Percentiles rank a stretch among this genome's conserved stretches.
Conservation (phyloP, 78 protist species). For the Polysphondylium violaceum region DNA sequence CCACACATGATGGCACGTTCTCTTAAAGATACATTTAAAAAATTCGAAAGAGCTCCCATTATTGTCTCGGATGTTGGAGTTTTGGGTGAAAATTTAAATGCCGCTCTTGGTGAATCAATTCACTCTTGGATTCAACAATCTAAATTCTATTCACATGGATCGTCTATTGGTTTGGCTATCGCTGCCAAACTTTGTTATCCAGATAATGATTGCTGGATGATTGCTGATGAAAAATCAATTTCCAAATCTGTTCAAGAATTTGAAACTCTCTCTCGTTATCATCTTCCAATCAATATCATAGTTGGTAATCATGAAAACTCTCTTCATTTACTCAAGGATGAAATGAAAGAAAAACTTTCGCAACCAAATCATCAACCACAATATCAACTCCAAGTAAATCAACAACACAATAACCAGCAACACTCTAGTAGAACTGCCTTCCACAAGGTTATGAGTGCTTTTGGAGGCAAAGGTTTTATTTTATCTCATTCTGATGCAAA, state of each 20-base stretch:
- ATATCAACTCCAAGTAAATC: neutral
- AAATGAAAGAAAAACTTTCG: neutral
- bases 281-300: conserved; percentile 28
- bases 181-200: conserved; percentile 20
- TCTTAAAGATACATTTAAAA: conserved; percentile 7
- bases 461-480: conserved; percentile 22
- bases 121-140: conserved; percentile 10
- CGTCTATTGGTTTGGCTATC: conserved; percentile 18
- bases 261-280: conserved; percentile 19
- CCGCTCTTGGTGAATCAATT: neutral
- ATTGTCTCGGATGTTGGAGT: conserved; percentile 17
- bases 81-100: neutral
- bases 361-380: neutral
- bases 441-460: conserved; percentile 24
- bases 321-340: neutral
- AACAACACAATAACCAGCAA: neutral
- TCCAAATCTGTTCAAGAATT: conserved; percentile 18
- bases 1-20: neutral
- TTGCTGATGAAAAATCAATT: conserved; percentile 1
- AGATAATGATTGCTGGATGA: conserved; percentile 3
- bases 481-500: neutral
- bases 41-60: neutral
- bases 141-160: neutral
- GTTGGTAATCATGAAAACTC: conserved; percentile 20
- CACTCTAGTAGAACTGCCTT: conserved; percentile 8